Evolutionary conservation across 208 protist genomes (phyloP).

Genomic region (Wallacemonas rigidus): DNA sequence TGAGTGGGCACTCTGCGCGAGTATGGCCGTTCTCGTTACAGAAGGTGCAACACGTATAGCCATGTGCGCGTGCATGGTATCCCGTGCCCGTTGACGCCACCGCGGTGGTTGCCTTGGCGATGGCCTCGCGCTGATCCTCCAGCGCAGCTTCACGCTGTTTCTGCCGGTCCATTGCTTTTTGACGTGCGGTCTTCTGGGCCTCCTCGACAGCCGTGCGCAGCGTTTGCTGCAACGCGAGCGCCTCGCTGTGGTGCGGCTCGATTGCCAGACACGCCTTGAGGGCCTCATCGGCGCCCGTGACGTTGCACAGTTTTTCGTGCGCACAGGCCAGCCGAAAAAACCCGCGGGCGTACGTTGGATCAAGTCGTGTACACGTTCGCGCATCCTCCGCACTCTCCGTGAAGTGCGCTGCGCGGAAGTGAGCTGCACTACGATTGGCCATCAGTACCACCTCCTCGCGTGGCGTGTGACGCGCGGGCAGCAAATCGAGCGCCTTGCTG

Average conservation of each 20-base stretch:
- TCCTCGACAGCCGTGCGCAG: conserved; percentile 42
- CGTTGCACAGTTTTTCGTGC: conserved; percentile 49
- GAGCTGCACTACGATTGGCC: conserved; percentile 77
- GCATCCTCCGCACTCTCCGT: conserved; percentile 69
- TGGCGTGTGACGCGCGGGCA: conserved; percentile 23
- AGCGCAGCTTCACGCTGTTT: conserved; percentile 36
- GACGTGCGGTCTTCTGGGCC: conserved; percentile 42
- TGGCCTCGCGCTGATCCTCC: conserved; percentile 40
- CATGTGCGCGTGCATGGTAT: conserved; percentile 46
- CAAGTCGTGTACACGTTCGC: conserved; percentile 35
- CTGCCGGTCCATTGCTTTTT: conserved; percentile 48
- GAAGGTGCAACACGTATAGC: conserved; percentile 79
- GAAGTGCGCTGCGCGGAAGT: conserved; percentile 44
- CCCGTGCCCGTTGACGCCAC: conserved; percentile 15
- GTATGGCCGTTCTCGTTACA: conserved; percentile 83
- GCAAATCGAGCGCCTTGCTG: conserved; percentile 70
- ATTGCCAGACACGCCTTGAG: conserved; percentile 55
- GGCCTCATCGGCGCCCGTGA: conserved; percentile 48
- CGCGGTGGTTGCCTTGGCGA: conserved; percentile 13
- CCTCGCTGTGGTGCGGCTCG: conserved; percentile 58
- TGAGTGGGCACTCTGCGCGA: conserved; percentile 68
- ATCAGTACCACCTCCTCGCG: conserved; percentile 61
- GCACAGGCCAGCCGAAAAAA: conserved; percentile 73
- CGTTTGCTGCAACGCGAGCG: conserved; percentile 38
- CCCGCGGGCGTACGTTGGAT: conserved; percentile 70